These are phyloP conservation scores for Boletellus ananiceps DNA, from an alignment of 768 basidiomycete genomes.

Conservation along the genomic window DNA sequence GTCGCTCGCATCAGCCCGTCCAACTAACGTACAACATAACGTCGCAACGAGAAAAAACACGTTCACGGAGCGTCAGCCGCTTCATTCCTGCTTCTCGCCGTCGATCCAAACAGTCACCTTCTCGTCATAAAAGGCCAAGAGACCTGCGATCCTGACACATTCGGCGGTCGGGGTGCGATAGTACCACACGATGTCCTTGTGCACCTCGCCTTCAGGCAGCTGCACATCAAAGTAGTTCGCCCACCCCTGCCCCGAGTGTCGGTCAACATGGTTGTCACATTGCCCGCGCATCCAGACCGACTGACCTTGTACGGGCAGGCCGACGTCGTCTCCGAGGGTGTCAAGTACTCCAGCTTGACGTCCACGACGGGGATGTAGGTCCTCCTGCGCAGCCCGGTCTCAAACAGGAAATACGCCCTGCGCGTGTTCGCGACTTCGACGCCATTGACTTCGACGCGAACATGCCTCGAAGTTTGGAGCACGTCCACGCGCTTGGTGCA, in stretches of 20 bases:
- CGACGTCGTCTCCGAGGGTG: conserved; percentile 42
- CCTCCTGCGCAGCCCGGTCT: conserved; percentile 52
- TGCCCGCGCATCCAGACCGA: neutral
- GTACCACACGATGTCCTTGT: conserved; percentile 59
- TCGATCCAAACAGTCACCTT: conserved; percentile 65
- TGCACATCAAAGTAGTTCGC: conserved; percentile 55
- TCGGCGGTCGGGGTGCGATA: conserved; percentile 53
- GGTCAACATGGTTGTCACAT: neutral
- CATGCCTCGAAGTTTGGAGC: conserved; percentile 54
- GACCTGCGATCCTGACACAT: conserved; percentile 46
- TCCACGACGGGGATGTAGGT: conserved; percentile 61
- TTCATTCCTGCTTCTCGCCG: conserved; percentile 45
- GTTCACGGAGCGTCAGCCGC: conserved; percentile 11
- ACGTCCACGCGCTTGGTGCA: conserved; percentile 54
- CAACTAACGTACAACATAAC: neutral
- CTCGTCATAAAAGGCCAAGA: conserved; percentile 61
- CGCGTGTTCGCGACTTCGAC: conserved; percentile 57
- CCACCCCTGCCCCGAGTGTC: conserved; percentile 40
- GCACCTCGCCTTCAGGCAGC: conserved; percentile 39
- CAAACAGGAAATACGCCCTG: conserved; percentile 51
- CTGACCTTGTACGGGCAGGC: conserved; percentile 63
- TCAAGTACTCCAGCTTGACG: conserved; percentile 46
- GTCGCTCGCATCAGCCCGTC: neutral
- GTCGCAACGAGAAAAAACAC: neutral
- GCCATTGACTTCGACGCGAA: conserved; percentile 58